Evolutionary conservation across 1,284 basidiomycete genomes (phyloP).

Genomic region (Coniophora puteana): DNA sequence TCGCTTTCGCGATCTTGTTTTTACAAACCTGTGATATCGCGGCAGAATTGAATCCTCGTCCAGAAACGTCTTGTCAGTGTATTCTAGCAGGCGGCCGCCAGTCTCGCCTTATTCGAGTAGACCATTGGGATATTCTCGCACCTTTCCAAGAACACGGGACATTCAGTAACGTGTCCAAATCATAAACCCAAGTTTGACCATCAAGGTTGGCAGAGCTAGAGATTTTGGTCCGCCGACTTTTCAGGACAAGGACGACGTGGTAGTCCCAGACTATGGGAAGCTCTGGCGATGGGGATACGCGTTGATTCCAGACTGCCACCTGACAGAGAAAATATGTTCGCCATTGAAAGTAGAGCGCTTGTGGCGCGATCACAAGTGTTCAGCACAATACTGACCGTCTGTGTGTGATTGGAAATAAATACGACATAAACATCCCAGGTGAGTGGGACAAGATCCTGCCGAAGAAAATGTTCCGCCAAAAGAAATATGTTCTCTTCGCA

Average conservation of each 20-base stretch:
- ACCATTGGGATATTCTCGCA: constrained; percentile 19
- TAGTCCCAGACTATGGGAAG: constrained; percentile 69
- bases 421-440: constrained; percentile 52
- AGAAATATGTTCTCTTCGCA: constrained; percentile 77
- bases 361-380: too few species aligned
- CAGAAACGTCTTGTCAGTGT: constrained; percentile 51
- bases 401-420: constrained; percentile 62
- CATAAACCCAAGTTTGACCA: constrained; percentile 52
- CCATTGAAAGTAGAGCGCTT: background rate
- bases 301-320: constrained; percentile 67
- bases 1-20: constrained; percentile 1
- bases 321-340: constrained; percentile 23
- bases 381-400: constrained; percentile 40
- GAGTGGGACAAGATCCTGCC: constrained; percentile 21
- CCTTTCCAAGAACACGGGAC: constrained; percentile 49
- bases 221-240: constrained; percentile 11
- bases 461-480: constrained; percentile 43
- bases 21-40: constrained; percentile 45
- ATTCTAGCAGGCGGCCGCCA: constrained; percentile 38
- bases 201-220: constrained; percentile 5
- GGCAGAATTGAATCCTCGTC: constrained; percentile 28
- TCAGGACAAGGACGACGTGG: constrained; percentile 62
- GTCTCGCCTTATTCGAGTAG: constrained; percentile 6
- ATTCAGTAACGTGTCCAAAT: constrained; percentile 52
- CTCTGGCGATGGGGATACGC: constrained; percentile 31